A percentile compares a stretch with the other conserved stretches of the same genome.
These are phyloP conservation scores for Curvularia lunata DNA, from an alignment of 2,329 filamentous ascomycete species.

Conservation along the genomic window DNA sequence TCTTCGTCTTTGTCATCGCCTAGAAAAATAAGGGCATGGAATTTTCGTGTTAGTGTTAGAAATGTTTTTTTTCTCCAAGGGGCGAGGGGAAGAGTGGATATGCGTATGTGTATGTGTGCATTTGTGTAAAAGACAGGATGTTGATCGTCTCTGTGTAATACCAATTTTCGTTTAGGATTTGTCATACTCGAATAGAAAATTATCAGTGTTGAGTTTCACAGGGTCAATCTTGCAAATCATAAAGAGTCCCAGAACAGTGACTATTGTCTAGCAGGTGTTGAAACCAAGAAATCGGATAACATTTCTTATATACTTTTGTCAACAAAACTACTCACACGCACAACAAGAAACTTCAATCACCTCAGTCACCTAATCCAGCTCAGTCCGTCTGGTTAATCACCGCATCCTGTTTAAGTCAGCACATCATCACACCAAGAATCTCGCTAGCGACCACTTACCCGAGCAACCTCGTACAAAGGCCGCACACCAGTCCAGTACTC, in stretches of 20 bases:
- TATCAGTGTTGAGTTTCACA: background rate
- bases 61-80: no score
- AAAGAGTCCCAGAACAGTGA: background rate
- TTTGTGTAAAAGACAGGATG: background rate
- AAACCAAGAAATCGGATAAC: background rate
- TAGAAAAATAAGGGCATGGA: no score
- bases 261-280: background rate
- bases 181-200: background rate
- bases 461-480: constrained; percentile 73
- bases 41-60: no score
- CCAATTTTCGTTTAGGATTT: background rate
- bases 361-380: background rate
- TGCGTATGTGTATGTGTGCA: no score
- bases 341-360: background rate
- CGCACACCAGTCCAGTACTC: constrained; percentile 83
- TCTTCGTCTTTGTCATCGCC: no score
- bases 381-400: constrained; percentile 25
- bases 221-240: background rate
- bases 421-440: background rate
- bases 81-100: no score
- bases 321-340: background rate
- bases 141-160: background rate
- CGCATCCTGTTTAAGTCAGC: constrained; percentile 23
- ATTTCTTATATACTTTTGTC: background rate
- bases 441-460: constrained; percentile 52